Percentiles rank a stretch among this genome's conserved stretches.
Conservation (phyloP, 352 stramenopile genomes). For the Phytophthora citrophthora region DNA sequence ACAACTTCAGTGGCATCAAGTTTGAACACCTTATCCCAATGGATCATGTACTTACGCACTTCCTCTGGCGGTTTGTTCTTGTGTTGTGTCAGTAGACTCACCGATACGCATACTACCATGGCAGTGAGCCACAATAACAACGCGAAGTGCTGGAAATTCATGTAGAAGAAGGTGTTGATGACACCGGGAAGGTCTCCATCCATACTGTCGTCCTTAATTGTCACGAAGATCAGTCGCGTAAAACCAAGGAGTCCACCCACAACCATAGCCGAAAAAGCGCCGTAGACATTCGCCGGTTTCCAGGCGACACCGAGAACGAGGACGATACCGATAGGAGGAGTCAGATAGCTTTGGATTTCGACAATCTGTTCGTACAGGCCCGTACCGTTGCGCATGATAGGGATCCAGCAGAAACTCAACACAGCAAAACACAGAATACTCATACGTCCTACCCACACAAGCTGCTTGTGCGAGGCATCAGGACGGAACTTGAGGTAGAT, state of each 20-base stretch:
- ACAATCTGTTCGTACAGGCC: constrained; percentile 70
- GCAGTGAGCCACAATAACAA: constrained; percentile 60
- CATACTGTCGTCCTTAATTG: constrained; percentile 52
- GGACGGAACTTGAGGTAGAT: constrained; percentile 63
- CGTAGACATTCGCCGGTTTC: constrained; percentile 57
- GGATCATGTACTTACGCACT: constrained; percentile 56
- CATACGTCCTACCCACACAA: constrained; percentile 63
- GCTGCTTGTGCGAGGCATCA: constrained; percentile 60
- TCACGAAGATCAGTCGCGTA: constrained; percentile 62
- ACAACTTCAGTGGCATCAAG: constrained; percentile 54
- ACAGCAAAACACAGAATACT: constrained; percentile 57
- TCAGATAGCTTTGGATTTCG: constrained; percentile 71
- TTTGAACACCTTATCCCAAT: constrained; percentile 59
- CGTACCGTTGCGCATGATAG: constrained; percentile 61
- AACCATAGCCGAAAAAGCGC: constrained; percentile 57
- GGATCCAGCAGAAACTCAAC: constrained; percentile 71
- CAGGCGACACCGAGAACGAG: constrained; percentile 62
- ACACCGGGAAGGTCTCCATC: constrained; percentile 47
- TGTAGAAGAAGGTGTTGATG: constrained; percentile 67
- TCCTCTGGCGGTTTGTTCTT: constrained; percentile 44
- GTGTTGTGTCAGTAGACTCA: constrained; percentile 56
- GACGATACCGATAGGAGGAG: constrained; percentile 65
- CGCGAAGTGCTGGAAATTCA: constrained; percentile 78
- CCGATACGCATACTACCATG: constrained; percentile 52
- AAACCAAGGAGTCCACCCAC: constrained; percentile 54